Percentiles rank a stretch among this genome's conserved stretches.
Evolutionary conservation across 495 filamentous ascomycete species (phyloP).

Genomic region (Polyplosphaeria fusca): DNA sequence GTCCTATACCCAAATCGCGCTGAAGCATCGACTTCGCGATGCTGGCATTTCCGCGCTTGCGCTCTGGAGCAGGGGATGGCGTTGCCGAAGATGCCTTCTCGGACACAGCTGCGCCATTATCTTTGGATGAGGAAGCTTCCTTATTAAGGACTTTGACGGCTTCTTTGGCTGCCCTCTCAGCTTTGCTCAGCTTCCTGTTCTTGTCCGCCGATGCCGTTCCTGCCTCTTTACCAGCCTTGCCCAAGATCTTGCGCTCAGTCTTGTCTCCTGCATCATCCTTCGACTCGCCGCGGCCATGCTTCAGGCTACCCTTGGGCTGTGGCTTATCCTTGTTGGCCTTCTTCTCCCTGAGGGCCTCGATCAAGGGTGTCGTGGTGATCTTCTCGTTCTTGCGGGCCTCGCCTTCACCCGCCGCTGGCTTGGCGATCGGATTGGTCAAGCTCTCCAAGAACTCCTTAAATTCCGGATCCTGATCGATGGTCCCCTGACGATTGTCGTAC

Average conservation of each 20-base stretch:
- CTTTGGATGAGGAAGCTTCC: constrained; percentile 46
- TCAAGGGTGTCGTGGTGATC: constrained; percentile 77
- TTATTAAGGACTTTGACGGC: constrained; percentile 76
- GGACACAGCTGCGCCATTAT: constrained; percentile 23
- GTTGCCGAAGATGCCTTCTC: constrained; percentile 31
- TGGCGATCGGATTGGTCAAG: constrained; percentile 71
- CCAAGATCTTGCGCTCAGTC: constrained; percentile 47
- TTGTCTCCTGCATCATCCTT: constrained; percentile 61
- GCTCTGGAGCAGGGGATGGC: constrained; percentile 45
- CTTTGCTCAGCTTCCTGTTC: constrained; percentile 46
- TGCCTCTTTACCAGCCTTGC: constrained; percentile 33
- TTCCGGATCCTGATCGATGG: constrained; percentile 91
- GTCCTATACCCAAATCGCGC: constrained; percentile 79
- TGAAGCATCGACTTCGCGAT: constrained; percentile 83
- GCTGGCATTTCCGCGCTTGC: constrained; percentile 65
- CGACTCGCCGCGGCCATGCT: constrained; percentile 44
- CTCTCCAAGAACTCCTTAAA: constrained; percentile 90
- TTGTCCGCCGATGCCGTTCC: constrained; percentile 45
- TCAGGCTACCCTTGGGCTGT: constrained; percentile 47
- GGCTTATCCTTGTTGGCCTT: constrained; percentile 82
- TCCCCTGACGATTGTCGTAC: constrained; percentile 81
- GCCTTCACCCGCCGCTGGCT: constrained; percentile 55
- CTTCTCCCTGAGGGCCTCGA: constrained; percentile 86
- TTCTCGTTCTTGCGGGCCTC: constrained; percentile 58
- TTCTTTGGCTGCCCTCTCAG: constrained; percentile 66